A percentile compares a stretch with the other conserved stretches of the same genome.
Evolutionary conservation across 73 alveolate species (phyloP).

Genomic region (Stentor roeselii): DNA sequence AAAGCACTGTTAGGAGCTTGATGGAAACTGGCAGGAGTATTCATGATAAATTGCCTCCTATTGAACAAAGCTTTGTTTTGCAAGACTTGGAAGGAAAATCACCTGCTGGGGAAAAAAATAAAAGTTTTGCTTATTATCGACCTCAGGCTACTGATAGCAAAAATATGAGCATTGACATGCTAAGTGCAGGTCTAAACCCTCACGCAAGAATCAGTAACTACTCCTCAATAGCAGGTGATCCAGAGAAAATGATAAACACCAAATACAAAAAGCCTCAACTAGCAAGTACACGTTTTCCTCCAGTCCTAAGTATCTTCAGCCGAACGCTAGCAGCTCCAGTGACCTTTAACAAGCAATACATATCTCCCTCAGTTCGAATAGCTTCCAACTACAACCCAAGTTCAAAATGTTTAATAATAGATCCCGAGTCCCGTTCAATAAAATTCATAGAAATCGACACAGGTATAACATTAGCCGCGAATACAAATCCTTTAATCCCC

Average conservation of each 20-base stretch:
- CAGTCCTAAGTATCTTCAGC: constrained; percentile 89
- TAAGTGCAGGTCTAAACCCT: constrained; percentile 40
- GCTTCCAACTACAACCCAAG: constrained; percentile 79
- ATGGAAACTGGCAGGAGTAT: constrained; percentile 39
- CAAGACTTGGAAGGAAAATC: neutral
- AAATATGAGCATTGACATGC: constrained; percentile 28
- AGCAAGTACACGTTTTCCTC: constrained; percentile 87
- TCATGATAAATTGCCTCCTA: constrained; percentile 23
- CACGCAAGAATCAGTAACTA: constrained; percentile 40
- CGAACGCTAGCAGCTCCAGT: constrained; percentile 97
- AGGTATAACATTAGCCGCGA: constrained; percentile 68
- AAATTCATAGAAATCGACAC: constrained; percentile 56
- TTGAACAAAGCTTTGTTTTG: neutral
- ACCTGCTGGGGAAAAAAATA: neutral
- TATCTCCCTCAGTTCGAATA: constrained; percentile 78
- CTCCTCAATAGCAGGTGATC: constrained; percentile 71
- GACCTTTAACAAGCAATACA: constrained; percentile 68
- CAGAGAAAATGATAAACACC: constrained; percentile 59
- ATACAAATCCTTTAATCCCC: constrained; percentile 51
- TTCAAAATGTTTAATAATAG: constrained; percentile 77
- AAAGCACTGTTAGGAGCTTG: constrained; percentile 59
- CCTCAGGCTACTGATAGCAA: constrained; percentile 22
- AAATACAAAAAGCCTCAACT: constrained; percentile 75
- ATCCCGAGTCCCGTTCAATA: constrained; percentile 71
- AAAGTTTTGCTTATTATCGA: neutral